These are phyloP conservation scores for Galerina marginata DNA, from an alignment of 768 basidiomycete genomes.

Conservation along the genomic window DNA sequence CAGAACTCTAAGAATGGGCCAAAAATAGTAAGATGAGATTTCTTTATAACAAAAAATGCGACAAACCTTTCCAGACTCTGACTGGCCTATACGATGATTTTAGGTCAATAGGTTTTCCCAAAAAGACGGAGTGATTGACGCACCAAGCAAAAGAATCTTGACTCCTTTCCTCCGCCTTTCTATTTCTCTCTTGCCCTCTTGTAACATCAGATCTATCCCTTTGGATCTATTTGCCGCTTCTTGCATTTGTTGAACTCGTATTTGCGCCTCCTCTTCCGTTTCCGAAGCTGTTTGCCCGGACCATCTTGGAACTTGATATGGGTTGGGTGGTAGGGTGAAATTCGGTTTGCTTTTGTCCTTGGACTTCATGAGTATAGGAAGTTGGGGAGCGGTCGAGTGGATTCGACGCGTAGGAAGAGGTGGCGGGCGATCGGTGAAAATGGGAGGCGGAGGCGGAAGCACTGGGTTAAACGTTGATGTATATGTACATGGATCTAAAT, in stretches of 20 bases:
- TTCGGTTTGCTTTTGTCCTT: slow-evolving; percentile 14
- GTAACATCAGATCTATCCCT: slow-evolving; percentile 54
- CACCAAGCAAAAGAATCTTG: slow-evolving; percentile 63
- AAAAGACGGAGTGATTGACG: slow-evolving; percentile 3
- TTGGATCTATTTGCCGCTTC: slow-evolving; percentile 50
- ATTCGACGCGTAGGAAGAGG: background rate
- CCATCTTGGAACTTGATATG: slow-evolving; percentile 31
- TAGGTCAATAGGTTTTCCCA: background rate
- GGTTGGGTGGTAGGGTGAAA: slow-evolving; percentile 26
- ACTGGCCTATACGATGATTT: slow-evolving; percentile 47
- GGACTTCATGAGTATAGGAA: slow-evolving; percentile 18
- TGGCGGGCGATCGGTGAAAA: background rate
- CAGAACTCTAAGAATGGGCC: slow-evolving; percentile 44
- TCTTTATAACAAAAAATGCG: background rate
- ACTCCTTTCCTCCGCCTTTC: slow-evolving; percentile 57
- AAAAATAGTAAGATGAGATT: background rate
- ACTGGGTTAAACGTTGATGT: slow-evolving; percentile 4
- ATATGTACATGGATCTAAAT: slow-evolving; percentile 12
- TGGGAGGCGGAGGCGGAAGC: background rate
- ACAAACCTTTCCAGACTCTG: slow-evolving; percentile 61
- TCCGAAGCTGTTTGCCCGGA: slow-evolving; percentile 34
- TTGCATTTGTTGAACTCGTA: slow-evolving; percentile 39
- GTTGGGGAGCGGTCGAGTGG: slow-evolving; percentile 3
- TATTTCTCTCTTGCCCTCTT: slow-evolving; percentile 47
- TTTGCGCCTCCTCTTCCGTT: slow-evolving; percentile 38